Conservation (phyloP, 2,329 filamentous ascomycete genomes). For the Botrytis byssoidea region DNA sequence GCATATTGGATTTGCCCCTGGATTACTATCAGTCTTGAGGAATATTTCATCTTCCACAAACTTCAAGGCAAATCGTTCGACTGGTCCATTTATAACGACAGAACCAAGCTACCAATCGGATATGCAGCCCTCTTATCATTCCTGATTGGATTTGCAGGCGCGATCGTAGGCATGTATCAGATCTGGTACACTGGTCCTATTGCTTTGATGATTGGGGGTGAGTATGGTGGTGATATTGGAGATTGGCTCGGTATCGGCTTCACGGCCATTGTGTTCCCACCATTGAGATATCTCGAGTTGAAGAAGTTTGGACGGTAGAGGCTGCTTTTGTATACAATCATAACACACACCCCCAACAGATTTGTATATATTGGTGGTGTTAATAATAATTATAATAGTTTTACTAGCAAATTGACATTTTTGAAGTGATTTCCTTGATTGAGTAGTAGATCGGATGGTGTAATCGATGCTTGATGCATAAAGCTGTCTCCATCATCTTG, state of each 20-base stretch:
- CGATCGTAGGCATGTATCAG: slow-evolving; percentile 67
- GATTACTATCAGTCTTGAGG: slow-evolving; percentile 54
- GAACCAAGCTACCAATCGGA: slow-evolving; percentile 56
- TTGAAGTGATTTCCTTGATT: not conserved
- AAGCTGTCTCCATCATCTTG: not conserved
- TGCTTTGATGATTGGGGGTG: slow-evolving; percentile 52
- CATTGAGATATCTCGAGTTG: slow-evolving; percentile 49
- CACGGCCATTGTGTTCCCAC: slow-evolving; percentile 48
- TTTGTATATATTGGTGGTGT: not conserved
- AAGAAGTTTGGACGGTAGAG: slow-evolving; percentile 45
- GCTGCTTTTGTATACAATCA: not conserved
- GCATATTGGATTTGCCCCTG: slow-evolving; percentile 59
- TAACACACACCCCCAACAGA: not conserved
- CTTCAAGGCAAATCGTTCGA: slow-evolving; percentile 54
- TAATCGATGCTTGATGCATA: not conserved
- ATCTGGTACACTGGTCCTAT: slow-evolving; percentile 65
- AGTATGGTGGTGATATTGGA: slow-evolving; percentile 49
- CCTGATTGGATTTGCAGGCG: slow-evolving; percentile 59
- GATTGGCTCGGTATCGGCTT: slow-evolving; percentile 53
- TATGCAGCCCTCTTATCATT: slow-evolving; percentile 63
- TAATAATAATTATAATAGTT: not conserved
- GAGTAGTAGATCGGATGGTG: not conserved
- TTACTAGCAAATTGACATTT: not conserved
- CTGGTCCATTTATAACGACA: slow-evolving; percentile 54
- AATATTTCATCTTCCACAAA: slow-evolving; percentile 66